A percentile compares a stretch with the other conserved stretches of the same genome.
These are phyloP conservation scores for Cenchrus americanus DNA, from an alignment of 176 grass and related monocot genomes.

Conservation along the genomic window DNA sequence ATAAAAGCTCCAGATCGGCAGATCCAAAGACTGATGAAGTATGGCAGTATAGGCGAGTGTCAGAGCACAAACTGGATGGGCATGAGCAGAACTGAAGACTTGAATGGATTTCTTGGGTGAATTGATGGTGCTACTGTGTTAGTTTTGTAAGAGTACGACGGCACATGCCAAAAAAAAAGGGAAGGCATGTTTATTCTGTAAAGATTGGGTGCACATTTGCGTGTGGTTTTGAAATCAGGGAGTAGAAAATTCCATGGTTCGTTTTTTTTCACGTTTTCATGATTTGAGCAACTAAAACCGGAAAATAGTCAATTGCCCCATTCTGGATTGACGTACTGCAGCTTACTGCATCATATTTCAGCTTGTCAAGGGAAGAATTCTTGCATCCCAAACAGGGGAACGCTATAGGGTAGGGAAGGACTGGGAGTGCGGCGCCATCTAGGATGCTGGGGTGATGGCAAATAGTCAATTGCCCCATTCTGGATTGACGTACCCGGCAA, in stretches of 20 bases:
- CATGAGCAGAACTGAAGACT: background rate
- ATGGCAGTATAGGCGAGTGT: background rate
- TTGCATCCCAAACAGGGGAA: background rate
- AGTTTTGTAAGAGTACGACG: background rate
- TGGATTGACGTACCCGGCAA: background rate
- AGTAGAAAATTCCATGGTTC: background rate
- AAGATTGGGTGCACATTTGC: conserved; percentile 10
- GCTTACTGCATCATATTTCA: background rate
- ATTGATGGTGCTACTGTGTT: background rate
- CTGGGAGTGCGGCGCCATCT: too few species aligned
- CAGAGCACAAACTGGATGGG: background rate
- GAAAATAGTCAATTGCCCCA: too few species aligned
- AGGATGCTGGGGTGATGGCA: too few species aligned
- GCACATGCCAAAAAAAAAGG: background rate
- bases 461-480: too few species aligned
- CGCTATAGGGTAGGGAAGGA: background rate
- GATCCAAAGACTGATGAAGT: background rate
- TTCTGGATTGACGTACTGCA: too few species aligned
- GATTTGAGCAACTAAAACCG: background rate
- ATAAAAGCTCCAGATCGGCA: conserved; percentile 18
- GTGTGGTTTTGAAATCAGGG: background rate
- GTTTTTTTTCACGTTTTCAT: background rate
- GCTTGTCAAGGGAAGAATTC: background rate
- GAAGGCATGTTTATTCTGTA: background rate
- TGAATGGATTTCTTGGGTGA: background rate